These are phyloP conservation scores for Colletotrichum musicola DNA, from an alignment of 2,329 filamentous ascomycete genomes.

Conservation along the genomic window DNA sequence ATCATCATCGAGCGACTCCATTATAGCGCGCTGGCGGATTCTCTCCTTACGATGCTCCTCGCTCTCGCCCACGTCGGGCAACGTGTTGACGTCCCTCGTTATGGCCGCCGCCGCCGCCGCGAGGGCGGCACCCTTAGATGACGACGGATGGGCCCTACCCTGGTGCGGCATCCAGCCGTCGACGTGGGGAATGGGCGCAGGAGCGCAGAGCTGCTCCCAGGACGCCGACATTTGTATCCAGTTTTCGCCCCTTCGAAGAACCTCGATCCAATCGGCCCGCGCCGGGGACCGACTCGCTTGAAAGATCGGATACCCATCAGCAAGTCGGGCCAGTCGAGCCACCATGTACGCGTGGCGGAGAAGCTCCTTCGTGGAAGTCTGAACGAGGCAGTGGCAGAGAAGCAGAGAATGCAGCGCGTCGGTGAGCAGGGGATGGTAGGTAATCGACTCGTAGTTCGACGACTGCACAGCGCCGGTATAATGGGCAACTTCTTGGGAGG, in stretches of 20 bases:
- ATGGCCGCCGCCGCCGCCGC: slow-evolving; percentile 55
- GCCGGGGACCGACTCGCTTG: slow-evolving; percentile 78
- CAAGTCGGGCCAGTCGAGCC: slow-evolving; percentile 78
- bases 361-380: slow-evolving; percentile 83
- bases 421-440: slow-evolving; percentile 83
- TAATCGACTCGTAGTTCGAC: slow-evolving; percentile 69
- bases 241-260: slow-evolving; percentile 75
- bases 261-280: slow-evolving; percentile 84
- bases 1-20: slow-evolving; percentile 77
- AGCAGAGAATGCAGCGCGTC: slow-evolving; percentile 84
- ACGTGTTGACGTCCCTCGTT: slow-evolving; percentile 42
- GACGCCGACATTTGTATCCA: slow-evolving; percentile 74
- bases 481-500: slow-evolving; percentile 57
- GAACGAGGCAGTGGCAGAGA: slow-evolving; percentile 81
- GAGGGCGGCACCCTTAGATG: slow-evolving; percentile 46
- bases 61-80: slow-evolving; percentile 52
- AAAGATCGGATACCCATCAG: slow-evolving; percentile 85
- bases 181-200: slow-evolving; percentile 63
- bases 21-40: slow-evolving; percentile 73
- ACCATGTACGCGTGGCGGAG: slow-evolving; percentile 86
- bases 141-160: slow-evolving; percentile 43
- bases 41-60: slow-evolving; percentile 69
- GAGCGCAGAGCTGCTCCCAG: slow-evolving; percentile 80
- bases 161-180: slow-evolving; percentile 40
- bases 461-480: slow-evolving; percentile 50